phyloP scores from a whole-genome alignment of 768 basidiomycete species.

The Suillus weaverae region DNA sequence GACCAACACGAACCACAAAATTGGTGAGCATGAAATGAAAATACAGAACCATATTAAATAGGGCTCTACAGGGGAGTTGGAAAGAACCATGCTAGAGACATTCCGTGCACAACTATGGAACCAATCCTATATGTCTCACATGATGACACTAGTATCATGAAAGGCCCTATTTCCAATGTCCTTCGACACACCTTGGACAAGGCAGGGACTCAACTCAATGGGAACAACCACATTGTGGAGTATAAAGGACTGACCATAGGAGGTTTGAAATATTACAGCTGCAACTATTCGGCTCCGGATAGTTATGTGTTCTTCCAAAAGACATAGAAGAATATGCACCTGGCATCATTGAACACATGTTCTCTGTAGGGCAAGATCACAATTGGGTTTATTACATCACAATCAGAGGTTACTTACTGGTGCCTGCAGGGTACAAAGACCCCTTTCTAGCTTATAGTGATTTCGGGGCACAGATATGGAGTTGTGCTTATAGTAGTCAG shows the following conservation, averaged over 20 bases:
- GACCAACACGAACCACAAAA: too few relatives aligned
- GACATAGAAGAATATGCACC: neutral
- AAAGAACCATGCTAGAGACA: too few relatives aligned
- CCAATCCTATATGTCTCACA: too few relatives aligned
- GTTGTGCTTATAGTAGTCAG: too few relatives aligned
- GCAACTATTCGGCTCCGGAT: neutral
- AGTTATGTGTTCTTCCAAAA: constrained; percentile 8
- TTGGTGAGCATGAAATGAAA: too few relatives aligned
- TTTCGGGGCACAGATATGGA: too few relatives aligned
- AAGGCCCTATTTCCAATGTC: neutral
- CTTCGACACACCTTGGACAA: neutral
- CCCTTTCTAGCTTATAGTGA: too few relatives aligned
- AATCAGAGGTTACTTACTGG: constrained; percentile 5
- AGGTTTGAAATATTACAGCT: constrained; percentile 7
- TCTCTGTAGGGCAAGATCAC: neutral
- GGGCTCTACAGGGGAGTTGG: too few relatives aligned
- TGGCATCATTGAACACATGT: constrained; percentile 9
- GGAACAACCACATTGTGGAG: neutral
- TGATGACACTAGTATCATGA: too few relatives aligned
- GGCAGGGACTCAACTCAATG: neutral
- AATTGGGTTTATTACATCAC: neutral
- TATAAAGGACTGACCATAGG: neutral
- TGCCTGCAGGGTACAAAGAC: constrained; percentile 1
- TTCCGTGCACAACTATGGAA: too few relatives aligned
- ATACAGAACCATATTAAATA: too few relatives aligned